Conservation (phyloP, 768 basidiomycete genomes). For the Leucosporidium scottii region DNA sequence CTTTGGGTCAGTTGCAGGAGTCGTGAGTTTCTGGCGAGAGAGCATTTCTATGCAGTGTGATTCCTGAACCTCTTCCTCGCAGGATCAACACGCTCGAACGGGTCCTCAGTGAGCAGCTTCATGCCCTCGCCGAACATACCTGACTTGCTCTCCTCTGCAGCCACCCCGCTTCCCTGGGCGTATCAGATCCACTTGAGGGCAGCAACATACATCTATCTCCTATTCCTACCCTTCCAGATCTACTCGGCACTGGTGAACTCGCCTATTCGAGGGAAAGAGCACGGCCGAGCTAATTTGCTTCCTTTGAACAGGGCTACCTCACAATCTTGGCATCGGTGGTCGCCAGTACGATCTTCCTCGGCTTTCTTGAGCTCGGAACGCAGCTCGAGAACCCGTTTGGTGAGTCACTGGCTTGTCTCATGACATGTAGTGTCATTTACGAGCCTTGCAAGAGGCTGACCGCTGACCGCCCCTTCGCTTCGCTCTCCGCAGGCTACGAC, state of each 20-base stretch:
- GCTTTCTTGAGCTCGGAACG: slow-evolving; percentile 42
- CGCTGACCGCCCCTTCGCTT: no score
- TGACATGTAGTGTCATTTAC: no score
- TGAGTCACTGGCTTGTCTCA: no score
- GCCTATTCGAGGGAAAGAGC: no score
- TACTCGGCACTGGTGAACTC: no score
- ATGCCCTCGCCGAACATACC: slow-evolving; percentile 11
- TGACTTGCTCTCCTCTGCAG: background rate
- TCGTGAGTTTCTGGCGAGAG: background rate
- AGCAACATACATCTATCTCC: no score
- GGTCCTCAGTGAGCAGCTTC: slow-evolving; percentile 23
- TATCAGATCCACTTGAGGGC: slow-evolving; percentile 22
- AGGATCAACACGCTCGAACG: slow-evolving; percentile 39
- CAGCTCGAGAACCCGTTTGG: slow-evolving; percentile 42
- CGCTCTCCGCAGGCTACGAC: no score
- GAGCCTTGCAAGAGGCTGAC: no score
- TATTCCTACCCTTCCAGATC: no score
- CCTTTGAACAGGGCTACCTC: slow-evolving; percentile 31
- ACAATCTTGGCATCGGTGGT: slow-evolving; percentile 38
- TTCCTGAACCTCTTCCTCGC: background rate
- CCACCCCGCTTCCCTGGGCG: slow-evolving; percentile 39
- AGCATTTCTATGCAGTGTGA: no score
- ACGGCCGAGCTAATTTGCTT: background rate
- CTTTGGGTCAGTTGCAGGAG: slow-evolving; percentile 36
- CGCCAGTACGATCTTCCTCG: slow-evolving; percentile 36